Conservation (phyloP, 2,329 filamentous ascomycete genomes). For the Botrytis galanthina region DNA sequence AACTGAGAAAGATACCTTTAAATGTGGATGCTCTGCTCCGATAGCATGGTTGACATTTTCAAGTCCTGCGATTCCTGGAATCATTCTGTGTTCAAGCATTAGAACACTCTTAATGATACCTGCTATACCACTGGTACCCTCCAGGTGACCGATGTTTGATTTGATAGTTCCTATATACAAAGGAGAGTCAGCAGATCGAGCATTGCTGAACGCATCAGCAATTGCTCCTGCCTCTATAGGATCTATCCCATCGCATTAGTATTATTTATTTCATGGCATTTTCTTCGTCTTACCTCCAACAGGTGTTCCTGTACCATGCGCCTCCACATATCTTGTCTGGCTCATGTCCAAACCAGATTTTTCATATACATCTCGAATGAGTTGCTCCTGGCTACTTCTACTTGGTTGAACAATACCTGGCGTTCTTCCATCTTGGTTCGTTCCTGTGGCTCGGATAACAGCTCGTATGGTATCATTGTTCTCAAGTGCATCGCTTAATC, state of each 20-base stretch:
- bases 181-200: background rate
- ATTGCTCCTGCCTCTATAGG: conserved; percentile 10
- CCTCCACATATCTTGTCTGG: conserved; percentile 46
- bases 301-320: conserved; percentile 45
- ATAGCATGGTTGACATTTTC: conserved; percentile 40
- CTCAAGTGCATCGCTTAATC: conserved; percentile 53
- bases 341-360: conserved; percentile 43
- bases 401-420: conserved; percentile 56
- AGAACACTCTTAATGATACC: conserved; percentile 35
- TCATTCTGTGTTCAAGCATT: conserved; percentile 31
- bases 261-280: background rate
- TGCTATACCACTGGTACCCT: conserved; percentile 34
- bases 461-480: background rate
- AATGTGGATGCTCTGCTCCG: conserved; percentile 7
- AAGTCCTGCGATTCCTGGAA: conserved; percentile 35
- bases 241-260: background rate
- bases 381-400: conserved; percentile 42
- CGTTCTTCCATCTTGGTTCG: conserved; percentile 51
- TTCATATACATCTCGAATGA: conserved; percentile 47
- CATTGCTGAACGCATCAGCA: conserved; percentile 18
- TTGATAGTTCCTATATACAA: conserved; percentile 31
- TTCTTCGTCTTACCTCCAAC: background rate
- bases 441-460: conserved; percentile 23
- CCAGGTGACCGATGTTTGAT: conserved; percentile 33
- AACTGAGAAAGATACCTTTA: conserved; percentile 24